phyloP scores from a whole-genome alignment of 179 eudicot genomes.

The Carnegiea gigantea region DNA sequence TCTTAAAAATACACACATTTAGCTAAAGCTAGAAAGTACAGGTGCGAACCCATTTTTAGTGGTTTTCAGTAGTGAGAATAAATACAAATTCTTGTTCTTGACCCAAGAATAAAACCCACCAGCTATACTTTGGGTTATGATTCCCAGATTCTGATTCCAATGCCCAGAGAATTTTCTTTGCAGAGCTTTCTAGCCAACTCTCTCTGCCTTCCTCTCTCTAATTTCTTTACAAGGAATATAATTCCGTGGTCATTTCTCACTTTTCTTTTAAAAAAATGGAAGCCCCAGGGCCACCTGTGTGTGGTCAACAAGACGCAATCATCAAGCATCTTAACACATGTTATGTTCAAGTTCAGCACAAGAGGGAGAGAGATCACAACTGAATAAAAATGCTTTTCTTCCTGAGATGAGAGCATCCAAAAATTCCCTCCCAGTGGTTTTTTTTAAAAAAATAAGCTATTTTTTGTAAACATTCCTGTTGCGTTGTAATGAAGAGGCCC shows the following conservation, averaged over 20 bases:
- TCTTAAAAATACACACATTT: conserved; percentile 22
- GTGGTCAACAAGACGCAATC: conserved; percentile 45
- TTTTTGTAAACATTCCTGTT: conserved; percentile 20
- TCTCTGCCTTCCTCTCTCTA: conserved; percentile 22
- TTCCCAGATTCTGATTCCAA: conserved; percentile 58
- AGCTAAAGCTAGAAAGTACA: conserved; percentile 37
- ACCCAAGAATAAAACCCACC: conserved; percentile 45
- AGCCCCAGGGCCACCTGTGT: conserved; percentile 23
- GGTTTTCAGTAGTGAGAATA: conserved; percentile 56
- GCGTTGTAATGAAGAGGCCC: conserved; percentile 22
- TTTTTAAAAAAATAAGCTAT: neutral
- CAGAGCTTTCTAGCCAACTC: conserved; percentile 13
- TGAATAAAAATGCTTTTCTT: conserved; percentile 4
- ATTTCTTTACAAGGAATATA: conserved; percentile 47
- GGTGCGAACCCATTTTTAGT: conserved; percentile 69
- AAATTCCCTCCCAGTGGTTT: conserved; percentile 3
- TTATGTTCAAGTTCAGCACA: conserved; percentile 32
- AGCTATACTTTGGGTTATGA: conserved; percentile 53
- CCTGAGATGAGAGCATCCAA: conserved; percentile 23
- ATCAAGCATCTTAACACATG: conserved; percentile 39
- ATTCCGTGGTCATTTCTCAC: conserved; percentile 73
- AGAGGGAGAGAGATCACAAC: conserved; percentile 15
- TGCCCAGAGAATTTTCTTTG: conserved; percentile 36
- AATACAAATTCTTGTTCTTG: conserved; percentile 46
- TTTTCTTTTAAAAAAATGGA: conserved; percentile 12